Evolutionary conservation across 192 early-diverging fungal genomes (phyloP).

Genomic region (Rhizophagus prolifer): DNA sequence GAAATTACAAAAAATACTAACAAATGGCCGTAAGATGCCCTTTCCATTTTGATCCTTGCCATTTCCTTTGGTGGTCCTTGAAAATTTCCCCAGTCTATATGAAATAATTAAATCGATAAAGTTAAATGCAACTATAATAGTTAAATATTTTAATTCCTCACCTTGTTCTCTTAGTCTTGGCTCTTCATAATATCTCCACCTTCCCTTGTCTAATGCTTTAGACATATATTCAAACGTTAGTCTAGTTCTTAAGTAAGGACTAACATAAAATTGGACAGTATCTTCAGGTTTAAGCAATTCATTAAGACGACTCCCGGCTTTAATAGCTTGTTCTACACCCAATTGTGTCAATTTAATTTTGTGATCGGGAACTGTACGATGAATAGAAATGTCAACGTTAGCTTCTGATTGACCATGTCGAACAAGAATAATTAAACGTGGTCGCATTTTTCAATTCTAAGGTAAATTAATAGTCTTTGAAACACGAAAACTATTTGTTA

Average conservation of each 20-base stretch:
- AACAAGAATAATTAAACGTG: slow-evolving; percentile 21
- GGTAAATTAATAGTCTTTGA: not conserved
- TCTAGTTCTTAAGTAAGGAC: slow-evolving; percentile 21
- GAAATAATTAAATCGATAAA: not conserved
- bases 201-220: slow-evolving; percentile 13
- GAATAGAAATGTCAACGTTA: slow-evolving; percentile 21
- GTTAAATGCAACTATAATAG: not conserved
- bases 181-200: slow-evolving; percentile 25
- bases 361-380: slow-evolving; percentile 20
- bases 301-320: not conserved
- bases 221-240: slow-evolving; percentile 18
- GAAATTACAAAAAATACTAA: not conserved
- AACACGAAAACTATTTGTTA: not conserved
- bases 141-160: not conserved
- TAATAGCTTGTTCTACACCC: slow-evolving; percentile 7
- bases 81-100: slow-evolving; percentile 24
- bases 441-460: not conserved
- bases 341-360: slow-evolving; percentile 20
- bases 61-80: slow-evolving; percentile 9
- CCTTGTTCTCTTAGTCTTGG: slow-evolving; percentile 30
- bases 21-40: slow-evolving; percentile 24
- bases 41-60: slow-evolving; percentile 7
- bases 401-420: slow-evolving; percentile 28
- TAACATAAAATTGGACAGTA: slow-evolving; percentile 19
- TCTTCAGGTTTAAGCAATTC: slow-evolving; percentile 9